These are phyloP conservation scores for Medicago lupulina DNA, from an alignment of 306 rosid species.

Conservation along the genomic window DNA sequence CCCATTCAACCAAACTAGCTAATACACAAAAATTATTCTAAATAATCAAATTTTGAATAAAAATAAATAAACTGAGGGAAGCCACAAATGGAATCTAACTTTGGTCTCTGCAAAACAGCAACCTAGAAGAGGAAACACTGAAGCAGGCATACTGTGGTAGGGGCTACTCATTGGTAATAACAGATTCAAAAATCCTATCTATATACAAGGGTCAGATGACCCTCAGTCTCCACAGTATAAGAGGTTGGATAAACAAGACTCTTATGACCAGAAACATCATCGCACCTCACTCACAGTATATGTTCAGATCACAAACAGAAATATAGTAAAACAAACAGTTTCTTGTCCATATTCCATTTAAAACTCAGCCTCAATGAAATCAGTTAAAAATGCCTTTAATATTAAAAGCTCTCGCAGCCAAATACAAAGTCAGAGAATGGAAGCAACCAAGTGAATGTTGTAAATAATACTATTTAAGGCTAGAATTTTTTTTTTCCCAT, in stretches of 20 bases:
- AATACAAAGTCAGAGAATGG: not conserved
- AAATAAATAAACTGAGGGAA: not conserved
- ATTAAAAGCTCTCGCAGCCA: not conserved
- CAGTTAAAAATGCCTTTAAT: not conserved
- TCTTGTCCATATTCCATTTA: not conserved
- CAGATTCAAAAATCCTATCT: not conserved
- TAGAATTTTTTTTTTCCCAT: too few relatives aligned
- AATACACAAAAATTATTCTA: too few relatives aligned
- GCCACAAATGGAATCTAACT: conserved; percentile 5
- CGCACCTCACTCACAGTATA: not conserved
- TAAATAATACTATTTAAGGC: too few relatives aligned
- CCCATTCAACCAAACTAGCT: not conserved
- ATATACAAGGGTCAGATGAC: not conserved
- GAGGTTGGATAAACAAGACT: too few relatives aligned
- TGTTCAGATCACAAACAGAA: not conserved
- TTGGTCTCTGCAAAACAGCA: conserved; percentile 9
- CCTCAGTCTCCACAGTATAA: not conserved
- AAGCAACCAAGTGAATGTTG: not conserved
- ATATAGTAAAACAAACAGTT: not conserved
- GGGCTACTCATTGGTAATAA: not conserved
- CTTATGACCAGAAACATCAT: too few relatives aligned
- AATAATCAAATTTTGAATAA: too few relatives aligned
- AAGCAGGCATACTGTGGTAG: not conserved
- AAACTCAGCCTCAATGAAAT: not conserved
- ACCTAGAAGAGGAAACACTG: not conserved